Evolutionary conservation across 768 basidiomycete species (phyloP), one percentile per base, ranked within the genome.

Genomic region (Serendipita indica): DNA sequence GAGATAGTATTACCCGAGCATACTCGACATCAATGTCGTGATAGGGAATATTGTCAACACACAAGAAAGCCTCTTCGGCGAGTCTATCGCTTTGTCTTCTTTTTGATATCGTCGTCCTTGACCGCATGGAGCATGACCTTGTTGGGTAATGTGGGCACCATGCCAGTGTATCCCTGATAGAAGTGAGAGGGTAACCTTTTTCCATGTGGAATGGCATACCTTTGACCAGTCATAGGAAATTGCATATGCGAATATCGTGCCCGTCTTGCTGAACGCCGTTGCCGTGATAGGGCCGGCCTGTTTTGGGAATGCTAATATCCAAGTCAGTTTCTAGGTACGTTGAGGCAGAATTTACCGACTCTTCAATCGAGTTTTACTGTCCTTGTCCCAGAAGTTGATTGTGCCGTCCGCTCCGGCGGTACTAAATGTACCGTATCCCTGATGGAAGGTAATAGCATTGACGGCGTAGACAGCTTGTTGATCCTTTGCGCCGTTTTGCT

Each of bases 171-270:
- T 5, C 90, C 89, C 49, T 54, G n/a, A 20, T 7, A 13, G 32
- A 10, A 54, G 49, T 20, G 7, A 28, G 49, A 12, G 10, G 45
- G 49, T 1, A 28, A 28, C 10, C 7, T 54, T 27, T 16, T 54
- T 7, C 5, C 18, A 43, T 6, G 5, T 43, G 22, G 49, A 20
- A n/a, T n/a, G 10, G 32, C 32, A 4, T 54, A 54, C 49, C 67
- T 91, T 91, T 14, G 84, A 86, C 91, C 91, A 94, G 66, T 94
- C 91, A 63, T 94, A 94, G 12, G 89, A 90, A 22, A 94, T 71
- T 0, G 90, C 85, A 64, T 96, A 96, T 0, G 91, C 93, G 66
- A 96, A 89, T 63, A 96, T 87, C 30, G 75, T 82, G 28, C 89
- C 89, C 25, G 79, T 88, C 61, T 84, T 83, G 73, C 90, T 96